phyloP scores from a whole-genome alignment of 495 filamentous ascomycete genomes.

The Xylaria acuta region DNA sequence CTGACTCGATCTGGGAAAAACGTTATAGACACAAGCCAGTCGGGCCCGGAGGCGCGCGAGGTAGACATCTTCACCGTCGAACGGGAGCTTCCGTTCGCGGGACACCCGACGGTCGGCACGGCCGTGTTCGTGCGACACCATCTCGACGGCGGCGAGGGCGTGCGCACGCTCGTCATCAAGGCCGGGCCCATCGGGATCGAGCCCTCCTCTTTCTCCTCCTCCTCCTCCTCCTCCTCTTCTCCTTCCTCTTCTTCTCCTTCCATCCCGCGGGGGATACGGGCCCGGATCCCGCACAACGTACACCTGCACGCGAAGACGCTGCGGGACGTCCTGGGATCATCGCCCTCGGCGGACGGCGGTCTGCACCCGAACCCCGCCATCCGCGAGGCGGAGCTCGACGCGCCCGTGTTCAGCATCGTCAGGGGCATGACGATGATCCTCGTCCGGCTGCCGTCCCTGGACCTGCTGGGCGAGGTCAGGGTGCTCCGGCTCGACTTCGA shows the following conservation, averaged over 20 bases:
- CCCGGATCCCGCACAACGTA: slow-evolving; percentile 69
- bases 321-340: slow-evolving; percentile 30
- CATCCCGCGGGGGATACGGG: slow-evolving; percentile 45
- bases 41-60: slow-evolving; percentile 35
- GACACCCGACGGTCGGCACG: slow-evolving; percentile 78
- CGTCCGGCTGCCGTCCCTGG: slow-evolving; percentile 55
- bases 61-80: slow-evolving; percentile 76
- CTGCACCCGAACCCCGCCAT: slow-evolving; percentile 38
- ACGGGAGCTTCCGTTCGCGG: slow-evolving; percentile 73
- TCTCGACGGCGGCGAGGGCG: slow-evolving; percentile 22
- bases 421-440: slow-evolving; percentile 72
- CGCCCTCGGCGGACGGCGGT: slow-evolving; percentile 14
- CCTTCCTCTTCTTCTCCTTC: no score
- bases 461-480: slow-evolving; percentile 48
- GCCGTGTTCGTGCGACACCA: slow-evolving; percentile 59
- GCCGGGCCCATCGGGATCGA: slow-evolving; percentile 60
- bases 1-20: not conserved
- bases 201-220: no score
- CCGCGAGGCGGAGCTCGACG: slow-evolving; percentile 44
- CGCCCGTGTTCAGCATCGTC: slow-evolving; percentile 67
- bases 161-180: slow-evolving; percentile 61
- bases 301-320: slow-evolving; percentile 61
- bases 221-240: no score
- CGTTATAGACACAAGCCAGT: slow-evolving; percentile 6
- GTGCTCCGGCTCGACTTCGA: slow-evolving; percentile 39